Percentiles rank a stretch among this genome's conserved stretches.
phyloP scores from a whole-genome alignment of 257 asterid species.

The Anisodus acutangulus region DNA sequence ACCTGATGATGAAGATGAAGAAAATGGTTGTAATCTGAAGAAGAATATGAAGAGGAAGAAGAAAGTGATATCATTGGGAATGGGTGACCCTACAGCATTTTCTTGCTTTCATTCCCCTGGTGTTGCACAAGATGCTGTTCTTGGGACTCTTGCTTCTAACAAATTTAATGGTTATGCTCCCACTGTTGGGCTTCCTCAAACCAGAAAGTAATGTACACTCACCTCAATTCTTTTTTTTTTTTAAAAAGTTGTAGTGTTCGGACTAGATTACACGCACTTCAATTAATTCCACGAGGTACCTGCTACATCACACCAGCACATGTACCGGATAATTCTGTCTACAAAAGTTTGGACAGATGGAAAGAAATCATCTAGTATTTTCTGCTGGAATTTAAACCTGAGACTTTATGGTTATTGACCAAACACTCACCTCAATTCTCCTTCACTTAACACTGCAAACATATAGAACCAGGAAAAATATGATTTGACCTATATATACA shows the following conservation, averaged over 20 bases:
- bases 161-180: constrained; percentile 89
- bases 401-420: no score
- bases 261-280: background rate
- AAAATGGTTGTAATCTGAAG: constrained; percentile 24
- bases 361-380: no score
- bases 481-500: no score
- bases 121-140: constrained; percentile 66
- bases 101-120: constrained; percentile 65
- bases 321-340: no score
- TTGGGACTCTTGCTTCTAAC: constrained; percentile 54
- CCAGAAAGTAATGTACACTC: constrained; percentile 58
- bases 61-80: constrained; percentile 68
- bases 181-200: constrained; percentile 80
- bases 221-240: background rate
- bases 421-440: background rate
- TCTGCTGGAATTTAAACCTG: no score
- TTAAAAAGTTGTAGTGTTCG: no score
- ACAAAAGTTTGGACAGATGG: background rate
- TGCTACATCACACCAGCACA: background rate
- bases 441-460: background rate
- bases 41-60: constrained; percentile 21
- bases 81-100: constrained; percentile 83
- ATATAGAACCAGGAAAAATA: no score
- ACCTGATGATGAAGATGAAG: background rate
- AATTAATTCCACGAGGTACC: background rate